phyloP scores from a whole-genome alignment of 805 yeast genomes.

The Pichia gijzeniarum region DNA sequence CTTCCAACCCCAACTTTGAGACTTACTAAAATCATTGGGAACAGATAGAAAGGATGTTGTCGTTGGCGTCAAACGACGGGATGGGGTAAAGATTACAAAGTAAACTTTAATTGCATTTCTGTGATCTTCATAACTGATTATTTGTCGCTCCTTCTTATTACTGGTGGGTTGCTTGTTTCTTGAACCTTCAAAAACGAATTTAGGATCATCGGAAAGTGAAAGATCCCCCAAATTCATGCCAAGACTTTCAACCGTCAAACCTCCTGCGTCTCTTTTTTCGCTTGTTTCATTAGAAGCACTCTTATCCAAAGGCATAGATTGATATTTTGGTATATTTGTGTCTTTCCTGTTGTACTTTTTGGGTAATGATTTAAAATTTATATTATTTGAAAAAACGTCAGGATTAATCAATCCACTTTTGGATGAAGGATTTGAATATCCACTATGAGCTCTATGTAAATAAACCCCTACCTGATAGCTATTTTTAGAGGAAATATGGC shows the following conservation, averaged over 20 bases:
- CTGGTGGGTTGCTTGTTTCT: background rate
- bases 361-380: conserved; percentile 24
- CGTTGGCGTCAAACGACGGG: conserved; percentile 38
- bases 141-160: background rate
- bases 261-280: background rate
- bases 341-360: conserved; percentile 11
- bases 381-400: conserved; percentile 29
- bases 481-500: conserved; percentile 32
- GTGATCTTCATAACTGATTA: conserved; percentile 37
- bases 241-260: conserved; percentile 18
- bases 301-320: too few relatives aligned
- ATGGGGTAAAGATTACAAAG: conserved; percentile 50
- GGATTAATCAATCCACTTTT: conserved; percentile 36
- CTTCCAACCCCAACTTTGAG: conserved; percentile 62
- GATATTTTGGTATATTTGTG: too few relatives aligned
- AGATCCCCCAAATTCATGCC: conserved; percentile 17
- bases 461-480: conserved; percentile 51
- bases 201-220: conserved; percentile 15
- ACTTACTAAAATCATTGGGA: conserved; percentile 46
- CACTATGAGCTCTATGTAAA: conserved; percentile 41
- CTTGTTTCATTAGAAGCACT: background rate
- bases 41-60: conserved; percentile 49
- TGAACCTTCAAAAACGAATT: background rate
- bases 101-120: conserved; percentile 41
- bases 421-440: conserved; percentile 30